phyloP scores from a whole-genome alignment of 345 rosid species.

The Schrenkiella parvula region DNA sequence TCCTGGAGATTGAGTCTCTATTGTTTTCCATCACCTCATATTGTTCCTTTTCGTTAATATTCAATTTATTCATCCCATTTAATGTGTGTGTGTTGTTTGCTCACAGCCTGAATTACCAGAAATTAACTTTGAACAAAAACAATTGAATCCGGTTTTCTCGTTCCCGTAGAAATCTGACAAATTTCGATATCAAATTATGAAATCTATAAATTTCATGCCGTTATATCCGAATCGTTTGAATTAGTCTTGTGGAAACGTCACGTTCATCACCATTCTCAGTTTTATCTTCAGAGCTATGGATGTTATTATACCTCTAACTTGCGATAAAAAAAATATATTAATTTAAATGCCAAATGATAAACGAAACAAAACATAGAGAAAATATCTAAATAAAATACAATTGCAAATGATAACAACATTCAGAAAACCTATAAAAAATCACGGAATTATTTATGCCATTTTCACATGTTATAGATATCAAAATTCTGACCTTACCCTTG shows the following conservation, averaged over 20 bases:
- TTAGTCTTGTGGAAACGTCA: no score
- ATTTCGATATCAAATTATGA: background rate
- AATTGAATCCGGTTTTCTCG: background rate
- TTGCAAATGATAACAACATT: background rate
- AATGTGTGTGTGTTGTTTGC: background rate
- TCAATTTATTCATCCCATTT: constrained; percentile 23
- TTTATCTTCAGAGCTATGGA: no score
- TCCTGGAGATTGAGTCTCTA: constrained; percentile 10
- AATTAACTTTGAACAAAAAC: background rate
- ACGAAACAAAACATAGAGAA: background rate
- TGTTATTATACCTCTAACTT: no score
- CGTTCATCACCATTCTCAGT: background rate
- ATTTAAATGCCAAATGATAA: background rate
- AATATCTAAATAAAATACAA: background rate
- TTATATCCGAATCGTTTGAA: background rate
- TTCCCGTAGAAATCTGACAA: background rate
- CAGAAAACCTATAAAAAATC: background rate
- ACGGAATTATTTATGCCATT: background rate
- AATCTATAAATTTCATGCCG: background rate
- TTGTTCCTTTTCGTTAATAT: constrained; percentile 1
- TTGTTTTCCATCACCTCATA: background rate
- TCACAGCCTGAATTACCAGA: background rate
- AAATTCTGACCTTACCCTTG: background rate
- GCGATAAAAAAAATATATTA: no score
- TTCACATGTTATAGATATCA: background rate